Conservation (phyloP, 768 basidiomycete species). For the Amanita inopinata region DNA sequence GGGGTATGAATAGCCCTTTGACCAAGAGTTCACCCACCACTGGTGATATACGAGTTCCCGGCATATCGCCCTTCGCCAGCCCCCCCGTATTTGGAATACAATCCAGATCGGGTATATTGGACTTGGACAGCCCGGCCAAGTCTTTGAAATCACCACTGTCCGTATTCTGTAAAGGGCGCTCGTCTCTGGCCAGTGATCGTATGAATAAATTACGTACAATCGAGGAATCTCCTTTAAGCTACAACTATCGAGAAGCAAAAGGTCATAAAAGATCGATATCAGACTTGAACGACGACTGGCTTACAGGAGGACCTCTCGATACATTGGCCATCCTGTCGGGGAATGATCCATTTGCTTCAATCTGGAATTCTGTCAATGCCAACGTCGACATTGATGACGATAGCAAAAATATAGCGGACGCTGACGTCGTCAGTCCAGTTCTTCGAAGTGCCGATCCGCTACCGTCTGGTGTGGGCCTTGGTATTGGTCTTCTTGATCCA, state of each 20-base stretch:
- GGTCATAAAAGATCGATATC: constrained; percentile 24
- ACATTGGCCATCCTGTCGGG: constrained; percentile 16
- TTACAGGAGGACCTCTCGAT: constrained; percentile 22
- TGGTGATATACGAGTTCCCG: constrained; percentile 22
- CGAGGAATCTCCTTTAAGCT: constrained; percentile 41
- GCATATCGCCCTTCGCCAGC: constrained; percentile 26
- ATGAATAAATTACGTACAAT: constrained; percentile 16
- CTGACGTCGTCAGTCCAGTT: constrained; percentile 46
- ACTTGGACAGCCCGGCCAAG: constrained; percentile 24
- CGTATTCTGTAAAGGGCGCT: constrained; percentile 26
- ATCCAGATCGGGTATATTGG: constrained; percentile 14
- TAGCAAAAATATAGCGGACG: constrained; percentile 18
- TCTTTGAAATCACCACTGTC: constrained; percentile 25
- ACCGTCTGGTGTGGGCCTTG: constrained; percentile 31
- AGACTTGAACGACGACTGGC: constrained; percentile 33
- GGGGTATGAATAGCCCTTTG: constrained; percentile 40
- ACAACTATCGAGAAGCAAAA: constrained; percentile 16
- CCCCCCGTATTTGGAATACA: constrained; percentile 15
- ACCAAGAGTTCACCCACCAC: constrained; percentile 21
- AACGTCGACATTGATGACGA: constrained; percentile 1
- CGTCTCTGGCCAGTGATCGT: constrained; percentile 23
- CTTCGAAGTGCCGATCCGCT: constrained; percentile 26
- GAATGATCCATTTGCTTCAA: constrained; percentile 37
- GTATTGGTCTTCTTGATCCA: constrained; percentile 46
- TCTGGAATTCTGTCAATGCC: constrained; percentile 23